A percentile compares a stretch with the other conserved stretches of the same genome.
phyloP scores from a whole-genome alignment of 352 stramenopile species.

The Proteromonas lacertae region DNA sequence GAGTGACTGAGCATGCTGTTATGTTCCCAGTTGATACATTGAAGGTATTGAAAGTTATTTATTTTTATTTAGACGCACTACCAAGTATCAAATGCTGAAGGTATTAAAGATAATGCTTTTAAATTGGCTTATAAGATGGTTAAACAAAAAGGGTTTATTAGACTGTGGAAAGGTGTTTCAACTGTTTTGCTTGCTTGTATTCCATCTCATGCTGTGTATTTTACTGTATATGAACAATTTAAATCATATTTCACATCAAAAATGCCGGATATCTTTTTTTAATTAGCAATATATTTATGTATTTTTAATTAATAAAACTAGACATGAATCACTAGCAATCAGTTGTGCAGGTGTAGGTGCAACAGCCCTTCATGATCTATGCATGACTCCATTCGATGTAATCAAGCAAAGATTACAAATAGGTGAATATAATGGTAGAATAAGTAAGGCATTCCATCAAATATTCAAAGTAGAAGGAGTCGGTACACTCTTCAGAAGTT shows the following conservation, averaged over 20 bases:
- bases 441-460: conserved; percentile 14
- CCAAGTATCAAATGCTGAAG: conserved; percentile 14
- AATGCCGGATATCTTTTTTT: conserved; percentile 9
- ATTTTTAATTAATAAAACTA: conserved; percentile 11
- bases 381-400: conserved; percentile 94
- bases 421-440: conserved; percentile 69
- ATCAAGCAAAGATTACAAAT: conserved; percentile 95
- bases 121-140: conserved; percentile 2
- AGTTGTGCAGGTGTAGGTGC: conserved; percentile 46
- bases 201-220: conserved; percentile 41
- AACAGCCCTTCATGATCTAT: conserved; percentile 63
- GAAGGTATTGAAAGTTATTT: too few species aligned
- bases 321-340: background rate
- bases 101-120: conserved; percentile 3
- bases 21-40: conserved; percentile 81
- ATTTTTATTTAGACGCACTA: too few species aligned
- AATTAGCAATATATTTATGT: conserved; percentile 12
- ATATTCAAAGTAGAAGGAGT: conserved; percentile 21
- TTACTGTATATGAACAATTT: conserved; percentile 50
- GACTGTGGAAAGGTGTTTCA: conserved; percentile 80
- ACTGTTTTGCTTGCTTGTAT: conserved; percentile 87
- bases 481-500: conserved; percentile 50
- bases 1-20: conserved; percentile 74
- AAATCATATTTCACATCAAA: conserved; percentile 38
- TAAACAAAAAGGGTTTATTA: conserved; percentile 6